Base-by-base conservation (phyloP, 2,329 filamentous ascomycete genomes). In the Alternaria sp. region DNA sequence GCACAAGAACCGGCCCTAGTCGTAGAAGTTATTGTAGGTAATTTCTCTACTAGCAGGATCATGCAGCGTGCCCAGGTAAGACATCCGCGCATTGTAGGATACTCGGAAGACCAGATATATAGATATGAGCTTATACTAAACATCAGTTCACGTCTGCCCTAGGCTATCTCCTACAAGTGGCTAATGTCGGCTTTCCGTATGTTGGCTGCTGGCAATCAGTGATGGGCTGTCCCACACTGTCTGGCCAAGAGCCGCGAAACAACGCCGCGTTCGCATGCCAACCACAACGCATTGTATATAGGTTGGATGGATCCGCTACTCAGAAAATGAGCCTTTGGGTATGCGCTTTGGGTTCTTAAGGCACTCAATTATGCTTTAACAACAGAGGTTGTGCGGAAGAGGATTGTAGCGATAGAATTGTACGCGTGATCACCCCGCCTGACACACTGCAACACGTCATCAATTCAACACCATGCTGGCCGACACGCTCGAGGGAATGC, bases 381-480 rank as follows among this genome's bases (percentile, higher is more conserved):
- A 12, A 23, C 3, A 25, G 44, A 20, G 11, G 28, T 12, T 37
- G 44, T 44, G 23, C n/a, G 28, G 25, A 50, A 41, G 20, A 74
- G 77, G 47, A 53, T 30, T 55, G 21, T 51, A 60, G 33, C 49
- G 49, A 37, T 11, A 53, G 49, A 53, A 33, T n/a, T 41, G 20
- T 21, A 53, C 60, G 60, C 58, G 66, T 65, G 64, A 62, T 59
- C 50, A 41, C 51, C 28, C 56, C 64, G 63, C 61, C 61, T 64
- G 58, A 64, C 61, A 59, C 55, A 49, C 43, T 56, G 33, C 26
- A 55, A 37, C 61, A 56, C 61, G 56, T 63, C 61, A 53, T 53
- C 49, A 37, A 33, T 53, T 55, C 18, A 23, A 45, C 41, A 58
- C 12, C 15, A 18, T 21, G 45, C 55, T 30, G 56, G 18, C 41